These are phyloP conservation scores for Helotiales sp. DNA, from an alignment of 2,329 filamentous ascomycete genomes.

Conservation along the genomic window DNA sequence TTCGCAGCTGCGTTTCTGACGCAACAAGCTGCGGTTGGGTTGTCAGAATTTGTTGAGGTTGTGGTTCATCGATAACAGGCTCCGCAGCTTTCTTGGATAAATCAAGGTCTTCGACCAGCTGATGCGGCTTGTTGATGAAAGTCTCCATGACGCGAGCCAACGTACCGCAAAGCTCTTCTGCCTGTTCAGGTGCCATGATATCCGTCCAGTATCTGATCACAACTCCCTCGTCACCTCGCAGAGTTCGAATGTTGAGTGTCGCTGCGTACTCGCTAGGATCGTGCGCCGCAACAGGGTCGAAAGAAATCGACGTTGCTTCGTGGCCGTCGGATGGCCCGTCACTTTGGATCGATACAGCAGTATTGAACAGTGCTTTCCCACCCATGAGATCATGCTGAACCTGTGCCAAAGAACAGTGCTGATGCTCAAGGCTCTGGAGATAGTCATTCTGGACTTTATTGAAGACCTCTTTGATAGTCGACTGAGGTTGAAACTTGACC, in stretches of 20 bases:
- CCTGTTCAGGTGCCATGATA: not conserved
- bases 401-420: not conserved
- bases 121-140: not conserved
- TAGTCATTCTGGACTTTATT: not conserved
- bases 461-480: not conserved
- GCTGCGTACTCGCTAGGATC: not conserved
- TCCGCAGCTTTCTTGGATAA: not conserved
- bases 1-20: not conserved
- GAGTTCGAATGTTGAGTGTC: not conserved
- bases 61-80: not conserved
- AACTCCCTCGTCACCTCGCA: not conserved
- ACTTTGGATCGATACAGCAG: not conserved
- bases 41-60: not conserved
- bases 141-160: not conserved
- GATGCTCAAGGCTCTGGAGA: not conserved
- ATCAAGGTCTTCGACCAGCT: not conserved
- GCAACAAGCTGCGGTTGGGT: not conserved
- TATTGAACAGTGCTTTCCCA: not conserved
- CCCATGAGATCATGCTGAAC: not conserved
- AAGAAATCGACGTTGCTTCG: not conserved
- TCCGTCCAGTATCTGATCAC: not conserved
- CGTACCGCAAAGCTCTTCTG: not conserved
- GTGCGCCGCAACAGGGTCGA: not conserved
- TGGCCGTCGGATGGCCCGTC: not conserved
- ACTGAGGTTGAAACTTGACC: not conserved